Percentiles rank a stretch among this genome's conserved stretches.
phyloP scores from a whole-genome alignment of 1,284 basidiomycete genomes.

The Exobasidium cylindrosporum region DNA sequence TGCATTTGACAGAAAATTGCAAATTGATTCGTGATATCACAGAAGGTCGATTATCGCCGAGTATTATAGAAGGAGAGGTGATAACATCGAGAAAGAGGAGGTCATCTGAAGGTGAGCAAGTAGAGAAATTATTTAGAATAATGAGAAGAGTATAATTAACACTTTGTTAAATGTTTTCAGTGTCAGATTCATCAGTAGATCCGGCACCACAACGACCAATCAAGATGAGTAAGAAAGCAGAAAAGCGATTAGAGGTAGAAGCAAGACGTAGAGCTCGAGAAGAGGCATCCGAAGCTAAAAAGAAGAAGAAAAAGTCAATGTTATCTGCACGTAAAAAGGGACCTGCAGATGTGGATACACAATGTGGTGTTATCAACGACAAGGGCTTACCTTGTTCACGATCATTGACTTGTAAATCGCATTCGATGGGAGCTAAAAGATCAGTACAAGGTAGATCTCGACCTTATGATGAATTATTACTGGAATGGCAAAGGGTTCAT shows the following conservation, averaged over 20 bases:
- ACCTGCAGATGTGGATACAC: slow-evolving; percentile 72
- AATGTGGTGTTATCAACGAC: slow-evolving; percentile 97
- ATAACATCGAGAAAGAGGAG: slow-evolving; percentile 24
- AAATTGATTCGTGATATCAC: slow-evolving; percentile 36
- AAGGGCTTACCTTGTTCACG: slow-evolving; percentile 91
- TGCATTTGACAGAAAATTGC: slow-evolving; percentile 31
- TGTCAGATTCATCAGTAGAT: background rate
- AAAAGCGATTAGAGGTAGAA: slow-evolving; percentile 19
- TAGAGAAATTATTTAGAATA: too few species aligned
- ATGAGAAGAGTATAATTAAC: too few species aligned
- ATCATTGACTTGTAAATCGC: slow-evolving; percentile 94
- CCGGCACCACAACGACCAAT: background rate
- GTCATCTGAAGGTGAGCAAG: slow-evolving; percentile 27
- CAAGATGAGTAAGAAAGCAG: slow-evolving; percentile 17
- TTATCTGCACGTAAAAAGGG: slow-evolving; percentile 14
- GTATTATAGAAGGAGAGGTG: slow-evolving; percentile 33
- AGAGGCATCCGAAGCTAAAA: slow-evolving; percentile 20
- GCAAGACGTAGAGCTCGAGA: slow-evolving; percentile 18
- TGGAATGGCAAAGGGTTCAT: slow-evolving; percentile 85
- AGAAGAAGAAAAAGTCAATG: slow-evolving; percentile 18
- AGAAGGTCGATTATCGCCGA: slow-evolving; percentile 36
- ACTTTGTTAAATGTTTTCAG: too few species aligned
- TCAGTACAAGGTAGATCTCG: slow-evolving; percentile 82
- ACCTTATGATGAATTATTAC: slow-evolving; percentile 73
- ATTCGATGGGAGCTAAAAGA: slow-evolving; percentile 94